Evolutionary conservation across 768 basidiomycete genomes (phyloP), one percentile per base, ranked within the genome.

Genomic region (Phanerodontia chrysosporium): DNA sequence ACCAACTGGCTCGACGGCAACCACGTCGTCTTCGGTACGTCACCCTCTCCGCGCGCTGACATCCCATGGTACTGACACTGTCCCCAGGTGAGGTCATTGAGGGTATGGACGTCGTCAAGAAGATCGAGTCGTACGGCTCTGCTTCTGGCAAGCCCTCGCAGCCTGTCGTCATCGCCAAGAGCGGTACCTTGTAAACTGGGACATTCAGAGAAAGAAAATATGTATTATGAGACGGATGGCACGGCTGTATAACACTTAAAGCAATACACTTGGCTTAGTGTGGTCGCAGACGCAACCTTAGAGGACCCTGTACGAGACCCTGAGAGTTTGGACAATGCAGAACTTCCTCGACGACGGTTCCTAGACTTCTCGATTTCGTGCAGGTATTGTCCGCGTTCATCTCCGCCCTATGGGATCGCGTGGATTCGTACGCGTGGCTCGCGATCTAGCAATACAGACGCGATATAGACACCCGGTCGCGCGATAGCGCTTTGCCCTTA

Each of bases 1-100:
- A 87, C 88, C n/a, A 74, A 80, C 22, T 91, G 89, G 84, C 78
- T 87, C 49, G 84, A 88, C 68, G 81, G 81, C 58, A 80, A 75
- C 62, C 84, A 86, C 68, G 83, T 87, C 67, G 87, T 90, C 24
- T 89, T 90, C 66, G 89, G 93, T 84, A 65, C 48, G 70, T 56
- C 51, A 13, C 55, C 36, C 55, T 12, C 5, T 30, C 16, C 25
- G 14, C 16, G 12, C 5, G 12, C 32, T 44, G 13, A 21, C 28
- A 2, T 13, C 21, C 24, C 10, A 24, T 21, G 21, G n/a, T 3
- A 24, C 58, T 55, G 22, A 61, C 13, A n/a, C 25, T 48, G 25
- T 29, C 27, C n/a, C 29, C 53, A 67, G 68, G 88, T 57, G 84
- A 86, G 70, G 85, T 80, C 55, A 75, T 80, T 25, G 78, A 83